phyloP scores from a whole-genome alignment of 2,329 filamentous ascomycete species.

The Cercospora sp. region DNA sequence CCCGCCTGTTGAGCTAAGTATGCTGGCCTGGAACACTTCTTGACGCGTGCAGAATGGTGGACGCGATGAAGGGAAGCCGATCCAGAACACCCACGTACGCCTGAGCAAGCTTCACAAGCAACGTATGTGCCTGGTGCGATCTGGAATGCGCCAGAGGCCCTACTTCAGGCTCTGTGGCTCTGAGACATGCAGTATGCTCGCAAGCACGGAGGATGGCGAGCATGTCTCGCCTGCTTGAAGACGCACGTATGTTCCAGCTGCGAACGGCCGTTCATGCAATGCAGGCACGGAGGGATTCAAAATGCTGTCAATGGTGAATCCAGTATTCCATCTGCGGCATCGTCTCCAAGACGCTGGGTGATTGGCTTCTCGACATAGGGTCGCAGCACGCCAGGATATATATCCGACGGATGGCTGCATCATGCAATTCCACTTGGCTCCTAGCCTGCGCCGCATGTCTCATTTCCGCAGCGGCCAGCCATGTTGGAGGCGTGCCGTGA shows the following conservation, averaged over 20 bases:
- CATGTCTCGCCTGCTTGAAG: conserved; percentile 12
- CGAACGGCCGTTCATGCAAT: conserved; percentile 14
- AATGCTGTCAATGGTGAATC: not conserved
- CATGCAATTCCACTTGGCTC: not conserved
- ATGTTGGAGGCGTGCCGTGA: not conserved
- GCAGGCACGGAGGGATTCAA: not conserved
- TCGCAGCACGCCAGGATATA: conserved; percentile 2
- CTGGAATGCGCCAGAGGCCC: not conserved
- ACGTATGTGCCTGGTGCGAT: not conserved
- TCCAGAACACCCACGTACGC: not conserved
- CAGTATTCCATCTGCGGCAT: not conserved
- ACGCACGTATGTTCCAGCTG: conserved; percentile 4
- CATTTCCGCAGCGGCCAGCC: conserved; percentile 23
- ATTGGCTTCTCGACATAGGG: conserved; percentile 17
- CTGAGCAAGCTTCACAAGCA: not conserved
- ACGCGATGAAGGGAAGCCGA: not conserved
- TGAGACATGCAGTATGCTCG: conserved; percentile 16
- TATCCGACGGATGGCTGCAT: conserved; percentile 22
- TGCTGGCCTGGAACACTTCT: not conserved
- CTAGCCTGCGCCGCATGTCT: conserved; percentile 21
- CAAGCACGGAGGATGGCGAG: conserved; percentile 1
- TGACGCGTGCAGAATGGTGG: not conserved
- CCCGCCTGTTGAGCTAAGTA: not conserved
- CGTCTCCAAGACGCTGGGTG: not conserved
- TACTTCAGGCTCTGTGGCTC: not conserved